phyloP scores from a whole-genome alignment of 2,329 filamentous ascomycete genomes.

The Aspergillus brunneoviolaceus region DNA sequence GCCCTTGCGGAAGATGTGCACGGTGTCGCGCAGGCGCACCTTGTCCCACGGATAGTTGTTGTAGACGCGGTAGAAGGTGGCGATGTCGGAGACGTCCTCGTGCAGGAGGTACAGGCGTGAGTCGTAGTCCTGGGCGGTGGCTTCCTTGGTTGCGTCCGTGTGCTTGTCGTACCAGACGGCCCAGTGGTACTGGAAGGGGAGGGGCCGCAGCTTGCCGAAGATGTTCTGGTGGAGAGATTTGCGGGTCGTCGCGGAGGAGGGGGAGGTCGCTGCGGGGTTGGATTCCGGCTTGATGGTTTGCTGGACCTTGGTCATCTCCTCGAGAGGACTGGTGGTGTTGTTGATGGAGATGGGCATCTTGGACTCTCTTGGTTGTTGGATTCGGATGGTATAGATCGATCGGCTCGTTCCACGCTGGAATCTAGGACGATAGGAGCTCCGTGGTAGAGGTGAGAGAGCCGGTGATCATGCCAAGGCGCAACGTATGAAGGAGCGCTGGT shows the following conservation, averaged over 20 bases:
- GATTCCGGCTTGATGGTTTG: background rate
- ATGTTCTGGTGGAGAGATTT: constrained; percentile 45
- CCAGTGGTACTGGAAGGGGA: constrained; percentile 51
- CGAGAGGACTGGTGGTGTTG: background rate
- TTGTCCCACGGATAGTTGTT: constrained; percentile 77
- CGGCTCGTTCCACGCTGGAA: background rate
- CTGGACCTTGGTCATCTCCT: background rate
- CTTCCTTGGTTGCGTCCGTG: constrained; percentile 16
- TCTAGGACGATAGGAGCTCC: background rate
- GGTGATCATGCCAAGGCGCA: background rate
- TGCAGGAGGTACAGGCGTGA: constrained; percentile 40
- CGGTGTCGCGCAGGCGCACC: constrained; percentile 73
- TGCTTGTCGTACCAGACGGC: constrained; percentile 50
- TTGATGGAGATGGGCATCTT: background rate
- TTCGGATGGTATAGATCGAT: background rate
- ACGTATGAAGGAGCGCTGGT: background rate
- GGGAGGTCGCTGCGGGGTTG: constrained; percentile 13
- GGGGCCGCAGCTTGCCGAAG: constrained; percentile 46
- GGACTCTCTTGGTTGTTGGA: background rate
- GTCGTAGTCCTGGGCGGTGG: constrained; percentile 24
- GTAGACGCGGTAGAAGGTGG: constrained; percentile 71
- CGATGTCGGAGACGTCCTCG: constrained; percentile 44
- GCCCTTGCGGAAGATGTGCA: constrained; percentile 77
- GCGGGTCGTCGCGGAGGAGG: constrained; percentile 22
- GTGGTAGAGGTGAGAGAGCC: background rate